Base-by-base conservation (phyloP, 805 yeast species). In the Hanseniaspora guilliermondii region DNA sequence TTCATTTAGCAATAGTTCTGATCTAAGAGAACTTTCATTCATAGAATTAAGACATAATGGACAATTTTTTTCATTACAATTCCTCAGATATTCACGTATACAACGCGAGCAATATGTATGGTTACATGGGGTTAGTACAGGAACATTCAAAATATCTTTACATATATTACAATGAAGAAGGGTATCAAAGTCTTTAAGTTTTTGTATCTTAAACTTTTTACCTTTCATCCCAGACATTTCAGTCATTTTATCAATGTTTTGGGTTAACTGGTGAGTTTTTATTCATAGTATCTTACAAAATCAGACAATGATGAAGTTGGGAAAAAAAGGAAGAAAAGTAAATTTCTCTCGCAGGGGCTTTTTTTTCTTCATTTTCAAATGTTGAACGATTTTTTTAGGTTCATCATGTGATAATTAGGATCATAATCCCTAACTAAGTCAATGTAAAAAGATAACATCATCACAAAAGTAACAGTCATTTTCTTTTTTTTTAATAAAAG, bases 41-140 rank as follows among this genome's bases (percentile, higher is more conserved):
- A 82, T 76, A 60, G 82, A 85, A 25, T 76, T 73, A 24, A 82
- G 75, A 65, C 97, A 89, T 49, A 85, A 68, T 0, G 97, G 96
- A 62, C 97, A 89, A 56, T 74, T 70, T 19, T 76, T 75, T 32
- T 76, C 77, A 38, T 67, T 42, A 8, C 55, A 32, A 14, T 52
- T 67, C n/a, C 79, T 70, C 39, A 89, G 68, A 58, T 83, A 79
- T 58, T 83, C 77, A 56, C 96, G 73, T 30, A 89, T 85, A 65
- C 97, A 89, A 14, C 81, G 73, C 0, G 95, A 86, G 67, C 97
- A 89, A 65, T 87, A 89, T 0, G 89, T 82, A 65, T 89, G 97
- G 37, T 85, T 83, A 70, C 97, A 89, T 2, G 83, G 76, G 0
- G 96, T 85, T 42, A 84, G 68, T 37, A 87, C 86, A 1, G 97